Conservation (phyloP, 2,329 filamentous ascomycete genomes). For the Beauveria sp. region DNA sequence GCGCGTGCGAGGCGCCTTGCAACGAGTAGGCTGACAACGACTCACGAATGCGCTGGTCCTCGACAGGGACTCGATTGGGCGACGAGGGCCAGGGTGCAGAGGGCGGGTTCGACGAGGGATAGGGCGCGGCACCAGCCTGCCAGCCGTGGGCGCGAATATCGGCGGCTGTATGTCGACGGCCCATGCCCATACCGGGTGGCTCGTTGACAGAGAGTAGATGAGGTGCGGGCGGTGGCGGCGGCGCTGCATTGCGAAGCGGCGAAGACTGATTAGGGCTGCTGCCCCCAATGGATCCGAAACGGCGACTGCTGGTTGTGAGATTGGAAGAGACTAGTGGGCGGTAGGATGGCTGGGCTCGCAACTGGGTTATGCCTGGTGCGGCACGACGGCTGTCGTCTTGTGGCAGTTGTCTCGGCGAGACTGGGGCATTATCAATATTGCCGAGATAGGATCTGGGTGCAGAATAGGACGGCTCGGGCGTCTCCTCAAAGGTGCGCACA, state of each 20-base stretch:
- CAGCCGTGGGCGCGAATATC: slow-evolving; percentile 88
- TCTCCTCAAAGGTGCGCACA: slow-evolving; percentile 51
- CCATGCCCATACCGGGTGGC: slow-evolving; percentile 60
- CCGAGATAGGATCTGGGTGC: slow-evolving; percentile 57
- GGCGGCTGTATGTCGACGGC: slow-evolving; percentile 84
- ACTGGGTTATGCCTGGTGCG: slow-evolving; percentile 55
- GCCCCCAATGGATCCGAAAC: slow-evolving; percentile 82
- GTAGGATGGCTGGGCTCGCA: slow-evolving; percentile 57
- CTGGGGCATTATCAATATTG: slow-evolving; percentile 64
- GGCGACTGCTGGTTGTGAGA: slow-evolving; percentile 64
- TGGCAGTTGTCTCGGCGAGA: slow-evolving; percentile 80
- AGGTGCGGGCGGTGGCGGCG: slow-evolving; percentile 55
- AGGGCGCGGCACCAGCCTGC: slow-evolving; percentile 57
- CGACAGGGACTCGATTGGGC: slow-evolving; percentile 39
- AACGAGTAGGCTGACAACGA: slow-evolving; percentile 49
- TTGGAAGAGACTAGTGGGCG: slow-evolving; percentile 76
- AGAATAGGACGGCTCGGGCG: slow-evolving; percentile 63
- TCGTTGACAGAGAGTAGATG: slow-evolving; percentile 59
- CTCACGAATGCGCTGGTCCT: slow-evolving; percentile 50
- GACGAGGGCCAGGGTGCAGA: slow-evolving; percentile 48
- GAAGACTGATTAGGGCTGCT: slow-evolving; percentile 62
- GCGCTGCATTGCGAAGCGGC: slow-evolving; percentile 60
- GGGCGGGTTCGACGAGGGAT: slow-evolving; percentile 47
- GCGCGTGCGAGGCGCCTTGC: slow-evolving; percentile 32
- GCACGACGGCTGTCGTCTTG: slow-evolving; percentile 78